Percentiles rank a stretch among this genome's conserved stretches.
Evolutionary conservation across 2,329 filamentous ascomycete species (phyloP).

Genomic region (Pyrenophora teres): DNA sequence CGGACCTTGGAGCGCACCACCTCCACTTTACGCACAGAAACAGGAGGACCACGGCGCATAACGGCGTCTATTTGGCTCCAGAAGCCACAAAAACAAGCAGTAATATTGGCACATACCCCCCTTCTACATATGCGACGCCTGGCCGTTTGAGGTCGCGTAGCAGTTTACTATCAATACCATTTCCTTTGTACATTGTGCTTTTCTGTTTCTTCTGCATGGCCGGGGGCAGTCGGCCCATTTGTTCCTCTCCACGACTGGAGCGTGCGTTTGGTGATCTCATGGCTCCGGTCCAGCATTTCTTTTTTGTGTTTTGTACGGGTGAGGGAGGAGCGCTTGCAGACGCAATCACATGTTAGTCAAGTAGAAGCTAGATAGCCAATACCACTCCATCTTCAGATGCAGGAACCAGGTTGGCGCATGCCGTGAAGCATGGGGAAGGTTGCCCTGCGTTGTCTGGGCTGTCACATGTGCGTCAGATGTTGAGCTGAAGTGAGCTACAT

Average conservation of each 20-base stretch:
- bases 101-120: conserved; percentile 40
- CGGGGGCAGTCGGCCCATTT: conserved; percentile 21
- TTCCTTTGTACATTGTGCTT: conserved; percentile 38
- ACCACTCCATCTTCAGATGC: conserved; percentile 7
- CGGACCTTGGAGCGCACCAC: conserved; percentile 2
- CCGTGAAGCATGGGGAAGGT: background rate
- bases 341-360: conserved; percentile 4
- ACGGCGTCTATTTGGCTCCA: conserved; percentile 14
- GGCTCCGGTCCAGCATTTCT: conserved; percentile 3
- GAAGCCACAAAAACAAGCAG: conserved; percentile 27
- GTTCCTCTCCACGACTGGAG: conserved; percentile 20
- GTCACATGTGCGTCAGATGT: conserved; percentile 8
- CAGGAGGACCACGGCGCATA: conserved; percentile 12
- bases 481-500: background rate
- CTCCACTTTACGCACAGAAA: conserved; percentile 13
- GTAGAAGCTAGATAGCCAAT: conserved; percentile 15
- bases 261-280: conserved; percentile 23
- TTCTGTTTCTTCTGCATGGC: conserved; percentile 37
- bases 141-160: conserved; percentile 7
- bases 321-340: conserved; percentile 6
- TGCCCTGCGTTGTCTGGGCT: background rate
- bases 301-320: conserved; percentile 10
- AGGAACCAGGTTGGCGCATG: background rate
- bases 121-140: conserved; percentile 18
- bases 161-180: conserved; percentile 29